phyloP scores from a whole-genome alignment of 768 basidiomycete genomes.

The Tephrocybe sp. region DNA sequence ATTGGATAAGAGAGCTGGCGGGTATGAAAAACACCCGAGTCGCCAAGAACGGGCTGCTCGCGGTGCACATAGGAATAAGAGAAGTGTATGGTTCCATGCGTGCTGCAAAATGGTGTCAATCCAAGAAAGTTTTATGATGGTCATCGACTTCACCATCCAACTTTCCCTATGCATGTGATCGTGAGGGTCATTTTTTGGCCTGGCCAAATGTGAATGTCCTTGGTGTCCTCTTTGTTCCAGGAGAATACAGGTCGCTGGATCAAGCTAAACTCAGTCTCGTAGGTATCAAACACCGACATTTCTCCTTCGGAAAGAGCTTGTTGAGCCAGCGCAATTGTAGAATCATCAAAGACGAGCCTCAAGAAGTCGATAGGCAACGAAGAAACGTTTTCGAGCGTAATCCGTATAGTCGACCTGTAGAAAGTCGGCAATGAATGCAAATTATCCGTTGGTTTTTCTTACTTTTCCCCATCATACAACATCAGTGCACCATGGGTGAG shows the following conservation, averaged over 20 bases:
- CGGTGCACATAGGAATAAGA: constrained; percentile 78
- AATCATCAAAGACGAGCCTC: constrained; percentile 87
- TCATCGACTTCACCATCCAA: constrained; percentile 74
- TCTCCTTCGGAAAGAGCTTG: constrained; percentile 78
- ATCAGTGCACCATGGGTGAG: constrained; percentile 92
- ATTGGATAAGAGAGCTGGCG: constrained; percentile 89
- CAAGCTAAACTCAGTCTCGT: constrained; percentile 87
- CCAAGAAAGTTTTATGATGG: background rate
- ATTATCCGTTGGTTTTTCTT: constrained; percentile 21
- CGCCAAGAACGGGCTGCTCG: constrained; percentile 21
- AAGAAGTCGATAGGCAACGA: constrained; percentile 81
- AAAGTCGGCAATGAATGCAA: constrained; percentile 2
- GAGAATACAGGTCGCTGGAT: constrained; percentile 78
- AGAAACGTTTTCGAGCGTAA: constrained; percentile 92
- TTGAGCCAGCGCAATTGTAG: constrained; percentile 76
- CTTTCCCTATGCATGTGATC: constrained; percentile 83
- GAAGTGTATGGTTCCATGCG: constrained; percentile 75
- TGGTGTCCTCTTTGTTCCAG: constrained; percentile 59
- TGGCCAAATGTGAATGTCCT: constrained; percentile 60
- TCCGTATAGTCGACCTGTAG: constrained; percentile 73
- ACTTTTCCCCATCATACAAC: constrained; percentile 95
- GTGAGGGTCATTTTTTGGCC: constrained; percentile 70
- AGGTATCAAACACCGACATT: constrained; percentile 79
- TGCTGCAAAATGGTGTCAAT: constrained; percentile 44
- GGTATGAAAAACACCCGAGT: constrained; percentile 65